Evolutionary conservation across 1,284 basidiomycete species (phyloP).

Genomic region (Cutaneotrichosporon cyanovorans): DNA sequence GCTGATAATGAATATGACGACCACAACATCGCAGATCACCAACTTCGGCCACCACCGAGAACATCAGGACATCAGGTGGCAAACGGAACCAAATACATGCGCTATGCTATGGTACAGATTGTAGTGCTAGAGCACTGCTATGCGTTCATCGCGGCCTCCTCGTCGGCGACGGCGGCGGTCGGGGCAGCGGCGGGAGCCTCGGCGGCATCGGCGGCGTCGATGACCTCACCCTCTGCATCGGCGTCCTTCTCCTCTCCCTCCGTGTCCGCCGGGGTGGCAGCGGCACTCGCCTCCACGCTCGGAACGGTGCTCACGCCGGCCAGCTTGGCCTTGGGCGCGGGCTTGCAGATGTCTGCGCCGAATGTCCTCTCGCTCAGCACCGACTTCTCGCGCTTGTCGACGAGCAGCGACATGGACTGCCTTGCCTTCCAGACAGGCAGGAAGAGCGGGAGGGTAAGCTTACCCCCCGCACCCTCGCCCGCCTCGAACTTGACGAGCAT

Average conservation of each 20-base stretch:
- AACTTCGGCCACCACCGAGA: no score
- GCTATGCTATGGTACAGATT: no score
- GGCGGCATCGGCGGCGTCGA: conserved; percentile 5
- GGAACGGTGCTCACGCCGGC: conserved; percentile 2
- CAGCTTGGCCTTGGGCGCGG: conserved; percentile 15
- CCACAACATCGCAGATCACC: no score
- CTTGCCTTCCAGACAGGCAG: conserved; percentile 88
- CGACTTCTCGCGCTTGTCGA: conserved; percentile 86
- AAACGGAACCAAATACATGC: no score
- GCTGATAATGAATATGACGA: no score
- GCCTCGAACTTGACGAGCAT: conserved; percentile 63
- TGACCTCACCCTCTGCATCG: conserved; percentile 7
- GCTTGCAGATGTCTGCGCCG: conserved; percentile 39
- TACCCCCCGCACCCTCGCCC: conserved; percentile 50
- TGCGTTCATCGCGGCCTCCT: conserved; percentile 24
- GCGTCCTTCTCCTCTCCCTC: background rate
- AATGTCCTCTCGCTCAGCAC: conserved; percentile 41
- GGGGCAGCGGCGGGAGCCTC: no score
- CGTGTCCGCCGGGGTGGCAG: background rate
- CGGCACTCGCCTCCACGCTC: conserved; percentile 2
- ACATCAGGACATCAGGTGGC: no score
- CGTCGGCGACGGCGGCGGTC: conserved; percentile 5
- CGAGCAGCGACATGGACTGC: conserved; percentile 75
- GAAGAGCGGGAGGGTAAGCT: conserved; percentile 65
- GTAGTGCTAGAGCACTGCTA: no score